Base-by-base conservation (phyloP, 129 eudicot genomes). In the Chrysanthemum seticuspe region DNA sequence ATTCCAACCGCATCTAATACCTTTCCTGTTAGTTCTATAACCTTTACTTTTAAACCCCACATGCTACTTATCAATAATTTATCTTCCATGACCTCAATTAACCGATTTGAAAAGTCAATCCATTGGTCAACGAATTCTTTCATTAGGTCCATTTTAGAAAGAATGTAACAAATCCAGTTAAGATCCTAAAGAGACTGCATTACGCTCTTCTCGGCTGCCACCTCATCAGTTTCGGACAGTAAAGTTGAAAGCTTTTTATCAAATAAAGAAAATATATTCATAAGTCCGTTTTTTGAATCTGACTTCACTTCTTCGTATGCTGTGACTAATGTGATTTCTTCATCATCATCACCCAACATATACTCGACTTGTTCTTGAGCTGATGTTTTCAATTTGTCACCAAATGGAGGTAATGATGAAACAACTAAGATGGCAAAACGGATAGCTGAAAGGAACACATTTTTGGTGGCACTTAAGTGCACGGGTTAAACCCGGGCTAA, bases 321-420 rank as follows among this genome's bases (percentile, higher is more conserved):
- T 36, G 76, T 76, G 79, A 89, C 75, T 62, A 87, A 76, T 0
- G 88, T 84, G 52, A 82, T 80, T 13, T 86, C 91, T 47, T 84
- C 91, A 47, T 86, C 98, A 34, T 88, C 95, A 55, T 90, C 92
- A 9, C 83, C 93, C 29, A 94, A 83, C 98, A 94, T 90, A 93
- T 82, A 94, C 6, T 89, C 98, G 6, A 87, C 82, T 76, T 94
- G 98, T 74, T 94, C 98, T 81, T 90, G 98, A 59, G 98, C 98
- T 16, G 98, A 94, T 55, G 74, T 78, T 79, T 54, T 82, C 11
- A 88, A 78, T 77, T 90, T 91, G 61, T 94, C 92, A 0, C 86
- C 89, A 73, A 89, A 90, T 18, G 96, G 86, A 45, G 83, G 91
- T 58, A 77, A 81, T 5, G 89, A 77, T 27, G 75, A 75, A 14